These are phyloP conservation scores for Phallus indusiatus DNA, from an alignment of 768 basidiomycete genomes.

Conservation along the genomic window DNA sequence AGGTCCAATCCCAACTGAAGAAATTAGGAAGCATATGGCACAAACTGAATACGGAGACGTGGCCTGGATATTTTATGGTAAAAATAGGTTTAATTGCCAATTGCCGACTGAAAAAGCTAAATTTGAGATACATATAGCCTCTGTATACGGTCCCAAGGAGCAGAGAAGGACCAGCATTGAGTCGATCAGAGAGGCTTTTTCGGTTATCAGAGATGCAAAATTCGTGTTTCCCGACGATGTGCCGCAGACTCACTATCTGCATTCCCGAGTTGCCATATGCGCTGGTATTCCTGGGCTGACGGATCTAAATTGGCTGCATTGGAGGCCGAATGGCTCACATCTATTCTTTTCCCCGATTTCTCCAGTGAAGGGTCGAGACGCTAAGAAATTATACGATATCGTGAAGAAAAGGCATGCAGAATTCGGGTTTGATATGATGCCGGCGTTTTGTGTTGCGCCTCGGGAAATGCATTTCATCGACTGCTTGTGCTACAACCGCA, in stretches of 20 bases:
- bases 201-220: neutral
- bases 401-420: conserved; percentile 1
- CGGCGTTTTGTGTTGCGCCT: neutral
- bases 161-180: neutral
- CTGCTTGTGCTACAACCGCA: neutral
- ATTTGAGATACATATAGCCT: neutral
- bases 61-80: neutral
- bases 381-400: neutral
- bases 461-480: conserved; percentile 4
- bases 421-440: conserved; percentile 5
- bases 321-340: neutral
- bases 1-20: neutral
- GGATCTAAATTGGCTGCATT: conserved; percentile 1
- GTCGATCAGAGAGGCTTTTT: neutral
- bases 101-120: neutral
- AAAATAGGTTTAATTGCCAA: neutral
- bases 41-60: neutral
- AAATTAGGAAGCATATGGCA: neutral
- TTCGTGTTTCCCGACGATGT: conserved; percentile 4
- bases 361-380: neutral
- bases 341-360: conserved; percentile 1
- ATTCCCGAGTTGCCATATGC: neutral
- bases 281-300: neutral
- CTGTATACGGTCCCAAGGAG: neutral
- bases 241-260: neutral